These are phyloP conservation scores for Citrus australasica DNA, from an alignment of 345 rosid species.

Conservation along the genomic window DNA sequence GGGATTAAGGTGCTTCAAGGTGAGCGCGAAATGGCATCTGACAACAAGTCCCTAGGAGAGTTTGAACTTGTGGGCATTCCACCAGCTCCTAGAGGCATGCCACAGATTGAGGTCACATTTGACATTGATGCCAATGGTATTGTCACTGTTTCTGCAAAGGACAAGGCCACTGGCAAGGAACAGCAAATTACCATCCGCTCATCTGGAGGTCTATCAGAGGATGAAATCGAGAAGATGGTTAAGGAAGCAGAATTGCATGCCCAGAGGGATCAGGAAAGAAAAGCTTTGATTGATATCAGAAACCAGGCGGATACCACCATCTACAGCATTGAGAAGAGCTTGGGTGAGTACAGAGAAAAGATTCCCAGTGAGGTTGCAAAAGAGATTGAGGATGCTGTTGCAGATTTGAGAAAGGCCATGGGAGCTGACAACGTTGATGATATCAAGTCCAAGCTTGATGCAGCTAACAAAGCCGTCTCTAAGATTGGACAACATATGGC, in stretches of 20 bases:
- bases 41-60: conserved; percentile 79
- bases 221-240: conserved; percentile 85
- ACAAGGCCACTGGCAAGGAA: conserved; percentile 73
- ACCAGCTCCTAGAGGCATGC: conserved; percentile 81
- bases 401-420: conserved; percentile 60
- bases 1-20: conserved; percentile 91
- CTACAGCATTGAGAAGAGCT: conserved; percentile 87
- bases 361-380: conserved; percentile 65
- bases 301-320: conserved; percentile 78
- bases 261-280: conserved; percentile 74
- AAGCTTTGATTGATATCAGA: conserved; percentile 60
- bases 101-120: conserved; percentile 87
- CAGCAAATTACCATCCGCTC: conserved; percentile 90
- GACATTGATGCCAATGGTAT: conserved; percentile 93
- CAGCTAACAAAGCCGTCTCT: conserved; percentile 77
- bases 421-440: conserved; percentile 58
- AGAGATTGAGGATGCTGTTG: conserved; percentile 73
- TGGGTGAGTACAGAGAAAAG: conserved; percentile 75
- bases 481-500: conserved; percentile 89
- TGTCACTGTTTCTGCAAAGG: conserved; percentile 87
- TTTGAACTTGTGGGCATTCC: conserved; percentile 88
- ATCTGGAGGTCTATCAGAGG: conserved; percentile 84
- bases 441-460: conserved; percentile 73
- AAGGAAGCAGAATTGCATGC: conserved; percentile 77
- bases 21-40: conserved; percentile 87